These are phyloP conservation scores for Microthlaspi erraticum DNA, from an alignment of 345 rosid species.

Conservation along the genomic window DNA sequence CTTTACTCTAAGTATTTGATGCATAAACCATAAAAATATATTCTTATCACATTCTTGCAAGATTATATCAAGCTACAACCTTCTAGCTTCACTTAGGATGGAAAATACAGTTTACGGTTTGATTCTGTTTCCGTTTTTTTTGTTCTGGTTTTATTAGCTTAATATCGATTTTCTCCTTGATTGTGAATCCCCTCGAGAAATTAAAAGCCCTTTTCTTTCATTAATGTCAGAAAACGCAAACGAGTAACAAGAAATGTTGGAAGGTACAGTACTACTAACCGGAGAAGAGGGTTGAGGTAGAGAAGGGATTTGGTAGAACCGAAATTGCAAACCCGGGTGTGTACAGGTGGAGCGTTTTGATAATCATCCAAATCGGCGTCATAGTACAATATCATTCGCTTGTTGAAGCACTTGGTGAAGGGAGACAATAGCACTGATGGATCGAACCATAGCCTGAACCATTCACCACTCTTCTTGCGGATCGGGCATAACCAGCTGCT, in stretches of 20 bases:
- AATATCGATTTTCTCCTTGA: not conserved
- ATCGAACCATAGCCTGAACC: slow-evolving; percentile 96
- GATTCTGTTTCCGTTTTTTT: not conserved
- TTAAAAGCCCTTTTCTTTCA: not conserved
- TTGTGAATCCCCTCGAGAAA: not conserved
- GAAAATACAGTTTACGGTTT: not conserved
- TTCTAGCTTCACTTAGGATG: not conserved
- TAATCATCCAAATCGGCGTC: slow-evolving; percentile 67
- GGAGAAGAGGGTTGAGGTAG: slow-evolving; percentile 68
- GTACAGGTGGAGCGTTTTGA: slow-evolving; percentile 73
- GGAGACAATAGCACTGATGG: slow-evolving; percentile 65
- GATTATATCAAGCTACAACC: not conserved
- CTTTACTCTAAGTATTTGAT: not conserved
- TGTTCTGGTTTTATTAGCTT: not conserved
- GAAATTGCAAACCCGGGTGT: slow-evolving; percentile 65
- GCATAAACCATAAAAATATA: not conserved
- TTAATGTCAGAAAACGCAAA: not conserved
- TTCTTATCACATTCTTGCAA: not conserved
- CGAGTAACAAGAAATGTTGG: not conserved
- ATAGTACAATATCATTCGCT: slow-evolving; percentile 75
- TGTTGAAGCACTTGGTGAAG: slow-evolving; percentile 71
- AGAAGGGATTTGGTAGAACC: slow-evolving; percentile 81
- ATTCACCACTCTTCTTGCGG: slow-evolving; percentile 57
- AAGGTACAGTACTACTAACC: slow-evolving; percentile 49
- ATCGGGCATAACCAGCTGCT: slow-evolving; percentile 58